Conservation (phyloP, 331 rosid genomes). For the Acacia concinna region DNA sequence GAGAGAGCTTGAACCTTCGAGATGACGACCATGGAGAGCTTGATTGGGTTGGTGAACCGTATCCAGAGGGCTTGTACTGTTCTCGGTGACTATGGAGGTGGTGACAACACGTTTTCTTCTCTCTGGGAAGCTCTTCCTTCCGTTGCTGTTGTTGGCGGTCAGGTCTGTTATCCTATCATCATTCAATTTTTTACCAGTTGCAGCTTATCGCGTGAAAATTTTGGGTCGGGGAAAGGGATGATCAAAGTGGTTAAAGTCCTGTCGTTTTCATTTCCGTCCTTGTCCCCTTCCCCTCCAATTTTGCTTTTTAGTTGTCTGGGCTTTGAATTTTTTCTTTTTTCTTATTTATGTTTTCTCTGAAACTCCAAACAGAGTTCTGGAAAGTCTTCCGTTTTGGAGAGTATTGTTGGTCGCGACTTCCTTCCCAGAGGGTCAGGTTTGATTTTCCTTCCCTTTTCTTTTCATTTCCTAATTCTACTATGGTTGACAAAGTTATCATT, state of each 20-base stretch:
- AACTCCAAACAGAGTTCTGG: conserved; percentile 81
- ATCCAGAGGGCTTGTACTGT: conserved; percentile 91
- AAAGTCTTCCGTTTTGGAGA: conserved; percentile 95
- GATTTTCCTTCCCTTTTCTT: not conserved
- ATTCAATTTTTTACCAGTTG: not conserved
- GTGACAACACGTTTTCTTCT: conserved; percentile 71
- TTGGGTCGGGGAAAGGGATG: not conserved
- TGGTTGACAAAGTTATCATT: not conserved
- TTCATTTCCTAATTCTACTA: not conserved
- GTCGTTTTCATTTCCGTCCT: not conserved
- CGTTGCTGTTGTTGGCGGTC: conserved; percentile 97
- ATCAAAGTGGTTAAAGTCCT: not conserved
- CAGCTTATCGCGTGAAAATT: not conserved
- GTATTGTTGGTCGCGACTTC: conserved; percentile 97
- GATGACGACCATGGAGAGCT: conserved; percentile 97
- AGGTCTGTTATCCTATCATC: conserved; percentile 47
- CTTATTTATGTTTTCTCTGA: not conserved
- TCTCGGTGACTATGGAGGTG: conserved; percentile 97
- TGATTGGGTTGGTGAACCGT: conserved; percentile 92
- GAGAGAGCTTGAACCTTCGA: not conserved
- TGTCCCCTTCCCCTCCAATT: not conserved
- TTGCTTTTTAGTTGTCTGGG: not conserved
- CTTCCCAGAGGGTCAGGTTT: conserved; percentile 98
- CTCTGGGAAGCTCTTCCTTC: conserved; percentile 97
- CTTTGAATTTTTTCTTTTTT: conserved; percentile 15